phyloP scores from a whole-genome alignment of 2,329 filamentous ascomycete species.

The Fusarium lyarnte region DNA sequence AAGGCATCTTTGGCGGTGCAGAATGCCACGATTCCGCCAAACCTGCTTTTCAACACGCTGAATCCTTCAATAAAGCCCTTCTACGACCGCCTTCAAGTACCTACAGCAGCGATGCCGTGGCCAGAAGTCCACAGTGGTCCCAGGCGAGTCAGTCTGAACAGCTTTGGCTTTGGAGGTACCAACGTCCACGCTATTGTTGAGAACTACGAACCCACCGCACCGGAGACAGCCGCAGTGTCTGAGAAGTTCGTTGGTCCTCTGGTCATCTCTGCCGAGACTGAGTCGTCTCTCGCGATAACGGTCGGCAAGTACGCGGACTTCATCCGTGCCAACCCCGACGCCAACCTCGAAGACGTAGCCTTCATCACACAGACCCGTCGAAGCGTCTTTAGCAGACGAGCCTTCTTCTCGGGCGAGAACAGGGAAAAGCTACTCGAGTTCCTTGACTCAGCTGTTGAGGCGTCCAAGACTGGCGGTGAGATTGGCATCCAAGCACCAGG shows the following conservation, averaged over 20 bases:
- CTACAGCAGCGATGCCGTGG: conserved; percentile 17
- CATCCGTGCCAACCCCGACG: not conserved
- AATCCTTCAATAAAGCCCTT: conserved; percentile 50
- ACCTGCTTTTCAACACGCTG: conserved; percentile 57
- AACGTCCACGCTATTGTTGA: conserved; percentile 27
- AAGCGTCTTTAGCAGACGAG: not conserved
- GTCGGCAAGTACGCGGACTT: not conserved
- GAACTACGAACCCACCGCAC: not conserved
- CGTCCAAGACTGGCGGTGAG: not conserved
- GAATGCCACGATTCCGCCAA: not conserved
- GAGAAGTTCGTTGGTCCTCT: not conserved
- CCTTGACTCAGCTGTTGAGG: not conserved
- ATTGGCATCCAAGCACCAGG: not conserved
- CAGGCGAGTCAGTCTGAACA: conserved; percentile 26
- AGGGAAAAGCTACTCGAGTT: not conserved
- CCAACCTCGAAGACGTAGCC: not conserved
- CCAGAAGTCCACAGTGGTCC: conserved; percentile 1
- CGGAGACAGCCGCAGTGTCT: rapidly evolving
- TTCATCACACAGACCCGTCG: not conserved
- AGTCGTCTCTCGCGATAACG: not conserved
- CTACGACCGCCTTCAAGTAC: conserved; percentile 29
- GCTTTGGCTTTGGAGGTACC: conserved; percentile 30
- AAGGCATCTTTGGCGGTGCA: not conserved
- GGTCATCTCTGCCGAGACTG: not conserved
- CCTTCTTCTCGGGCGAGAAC: not conserved